These are phyloP conservation scores for Ogataea wickerhamii DNA, from an alignment of 805 yeast genomes.

Conservation along the genomic window DNA sequence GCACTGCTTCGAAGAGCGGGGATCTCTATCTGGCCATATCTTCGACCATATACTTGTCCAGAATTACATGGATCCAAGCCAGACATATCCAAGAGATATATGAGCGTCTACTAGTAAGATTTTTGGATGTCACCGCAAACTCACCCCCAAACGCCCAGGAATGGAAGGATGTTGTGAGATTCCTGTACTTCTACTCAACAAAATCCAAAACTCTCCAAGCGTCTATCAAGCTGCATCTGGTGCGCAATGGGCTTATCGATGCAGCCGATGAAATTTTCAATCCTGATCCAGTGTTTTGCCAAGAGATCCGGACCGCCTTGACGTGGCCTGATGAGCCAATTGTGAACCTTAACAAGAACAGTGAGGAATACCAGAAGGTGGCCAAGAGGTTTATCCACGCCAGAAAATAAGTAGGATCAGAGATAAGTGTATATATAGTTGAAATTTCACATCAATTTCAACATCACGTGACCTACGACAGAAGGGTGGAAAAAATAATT, in stretches of 20 bases:
- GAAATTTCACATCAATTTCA: too few species aligned
- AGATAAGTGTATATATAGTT: too few species aligned
- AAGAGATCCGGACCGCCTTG: slow-evolving; percentile 3
- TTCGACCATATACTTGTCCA: slow-evolving; percentile 3
- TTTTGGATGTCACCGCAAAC: slow-evolving; percentile 1
- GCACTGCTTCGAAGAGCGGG: slow-evolving; percentile 4
- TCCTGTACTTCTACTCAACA: slow-evolving; percentile 9
- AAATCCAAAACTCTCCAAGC: neutral
- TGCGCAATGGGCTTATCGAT: neutral
- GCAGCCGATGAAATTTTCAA: slow-evolving; percentile 1
- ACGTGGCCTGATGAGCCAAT: slow-evolving; percentile 10
- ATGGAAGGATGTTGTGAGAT: slow-evolving; percentile 4
- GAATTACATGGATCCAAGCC: neutral
- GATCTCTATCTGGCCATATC: slow-evolving; percentile 13
- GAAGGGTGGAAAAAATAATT: too few species aligned
- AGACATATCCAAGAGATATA: neutral
- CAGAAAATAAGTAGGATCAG: neutral
- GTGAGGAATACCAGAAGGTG: slow-evolving; percentile 4
- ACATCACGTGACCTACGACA: too few species aligned
- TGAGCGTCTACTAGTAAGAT: slow-evolving; percentile 4
- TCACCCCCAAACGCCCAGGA: neutral
- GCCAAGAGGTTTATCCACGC: slow-evolving; percentile 4
- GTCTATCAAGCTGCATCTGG: neutral
- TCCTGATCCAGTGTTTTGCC: slow-evolving; percentile 8
- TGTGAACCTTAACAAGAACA: slow-evolving; percentile 3